These are phyloP conservation scores for Cicer chorassanicum DNA, from an alignment of 306 rosid genomes.

Conservation along the genomic window DNA sequence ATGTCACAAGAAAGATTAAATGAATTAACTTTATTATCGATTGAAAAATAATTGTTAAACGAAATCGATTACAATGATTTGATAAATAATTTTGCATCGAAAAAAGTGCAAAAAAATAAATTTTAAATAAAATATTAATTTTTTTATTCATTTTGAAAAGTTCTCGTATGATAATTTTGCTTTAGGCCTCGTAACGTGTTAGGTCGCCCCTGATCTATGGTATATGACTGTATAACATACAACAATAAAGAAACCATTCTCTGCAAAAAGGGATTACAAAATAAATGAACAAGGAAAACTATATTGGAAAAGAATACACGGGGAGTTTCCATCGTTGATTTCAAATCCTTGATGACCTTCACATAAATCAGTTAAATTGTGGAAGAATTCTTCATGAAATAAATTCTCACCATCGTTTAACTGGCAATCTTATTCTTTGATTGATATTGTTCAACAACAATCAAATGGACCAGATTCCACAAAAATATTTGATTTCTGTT, in stretches of 20 bases:
- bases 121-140: no score
- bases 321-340: slow-evolving; percentile 24
- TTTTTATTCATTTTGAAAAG: no score
- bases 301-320: slow-evolving; percentile 8
- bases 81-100: no score
- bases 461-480: slow-evolving; percentile 25
- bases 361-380: slow-evolving; percentile 35
- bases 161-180: no score
- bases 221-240: slow-evolving; percentile 18
- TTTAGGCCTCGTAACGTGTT: no score
- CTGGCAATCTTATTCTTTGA: slow-evolving; percentile 26
- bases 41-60: no score
- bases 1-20: no score
- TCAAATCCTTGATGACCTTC: slow-evolving; percentile 28
- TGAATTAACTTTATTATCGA: no score
- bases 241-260: not conserved
- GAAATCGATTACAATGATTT: no score
- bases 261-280: not conserved
- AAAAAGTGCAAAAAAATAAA: no score
- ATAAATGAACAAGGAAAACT: not conserved
- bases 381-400: slow-evolving; percentile 31
- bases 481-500: slow-evolving; percentile 34
- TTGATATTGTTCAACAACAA: slow-evolving; percentile 13
- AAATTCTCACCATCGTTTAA: slow-evolving; percentile 18
- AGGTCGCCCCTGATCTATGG: not conserved